Conservation (phyloP, 148 eudicot species). For the Dianthus caryophyllus region DNA sequence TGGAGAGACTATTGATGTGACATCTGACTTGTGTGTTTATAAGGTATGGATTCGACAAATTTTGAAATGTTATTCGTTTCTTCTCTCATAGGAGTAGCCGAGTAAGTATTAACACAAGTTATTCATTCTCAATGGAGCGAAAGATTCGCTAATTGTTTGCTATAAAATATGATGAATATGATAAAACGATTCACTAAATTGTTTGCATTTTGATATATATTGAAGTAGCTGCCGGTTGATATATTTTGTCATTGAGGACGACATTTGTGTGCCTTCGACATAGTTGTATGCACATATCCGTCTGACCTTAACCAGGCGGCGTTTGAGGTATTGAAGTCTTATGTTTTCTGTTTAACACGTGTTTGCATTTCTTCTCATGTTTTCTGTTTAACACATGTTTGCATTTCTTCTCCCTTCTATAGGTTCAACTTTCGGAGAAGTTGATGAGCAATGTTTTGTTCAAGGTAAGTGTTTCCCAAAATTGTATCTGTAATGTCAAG, state of each 20-base stretch:
- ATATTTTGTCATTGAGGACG: background rate
- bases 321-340: background rate
- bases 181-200: too few relatives aligned
- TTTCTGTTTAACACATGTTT: constrained; percentile 10
- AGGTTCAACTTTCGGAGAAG: constrained; percentile 98
- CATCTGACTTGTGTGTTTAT: constrained; percentile 97
- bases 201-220: background rate
- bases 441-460: constrained; percentile 91
- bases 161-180: too few relatives aligned
- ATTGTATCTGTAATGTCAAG: background rate
- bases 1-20: constrained; percentile 94
- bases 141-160: too few relatives aligned
- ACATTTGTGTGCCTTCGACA: background rate
- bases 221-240: background rate
- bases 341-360: background rate
- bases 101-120: background rate
- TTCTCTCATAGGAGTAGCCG: too few relatives aligned
- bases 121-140: too few relatives aligned
- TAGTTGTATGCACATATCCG: background rate
- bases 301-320: background rate
- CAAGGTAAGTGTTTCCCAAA: constrained; percentile 46
- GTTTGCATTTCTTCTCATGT: too few relatives aligned
- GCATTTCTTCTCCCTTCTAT: constrained; percentile 10
- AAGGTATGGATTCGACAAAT: constrained; percentile 61
- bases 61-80: background rate